Percentiles rank a stretch among this genome's conserved stretches.
phyloP scores from a whole-genome alignment of 306 rosid genomes.

The Prunus padus region DNA sequence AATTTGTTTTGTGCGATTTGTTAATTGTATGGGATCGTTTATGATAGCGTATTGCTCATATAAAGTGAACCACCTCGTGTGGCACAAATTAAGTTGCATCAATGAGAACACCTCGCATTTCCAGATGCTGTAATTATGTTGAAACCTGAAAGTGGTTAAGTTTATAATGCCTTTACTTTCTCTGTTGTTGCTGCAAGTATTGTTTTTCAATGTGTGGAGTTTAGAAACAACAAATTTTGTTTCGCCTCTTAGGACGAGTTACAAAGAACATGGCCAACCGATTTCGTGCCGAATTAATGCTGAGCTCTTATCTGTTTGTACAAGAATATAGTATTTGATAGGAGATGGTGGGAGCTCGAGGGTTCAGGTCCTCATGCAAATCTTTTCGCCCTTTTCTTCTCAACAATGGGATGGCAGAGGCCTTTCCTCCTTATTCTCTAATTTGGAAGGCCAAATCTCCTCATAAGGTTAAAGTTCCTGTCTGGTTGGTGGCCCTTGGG shows the following conservation, averaged over 20 bases:
- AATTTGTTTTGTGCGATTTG: constrained; percentile 15
- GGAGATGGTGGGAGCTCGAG: no score
- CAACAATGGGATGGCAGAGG: no score
- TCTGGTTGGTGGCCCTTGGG: no score
- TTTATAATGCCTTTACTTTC: not conserved
- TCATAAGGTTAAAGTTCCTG: no score
- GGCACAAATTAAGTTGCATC: not conserved
- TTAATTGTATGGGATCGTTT: not conserved
- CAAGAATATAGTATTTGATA: not conserved
- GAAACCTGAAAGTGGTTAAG: not conserved
- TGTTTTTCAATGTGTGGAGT: not conserved
- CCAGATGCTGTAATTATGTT: not conserved
- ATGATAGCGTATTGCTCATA: constrained; percentile 1
- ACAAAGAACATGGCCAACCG: not conserved
- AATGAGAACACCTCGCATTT: not conserved
- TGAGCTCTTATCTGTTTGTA: not conserved
- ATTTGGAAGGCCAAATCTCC: no score
- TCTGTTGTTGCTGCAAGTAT: not conserved
- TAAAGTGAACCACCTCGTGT: not conserved
- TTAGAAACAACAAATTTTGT: not conserved
- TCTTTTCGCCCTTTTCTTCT: no score
- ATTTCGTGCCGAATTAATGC: not conserved
- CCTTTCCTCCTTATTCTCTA: no score
- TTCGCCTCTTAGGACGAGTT: not conserved
- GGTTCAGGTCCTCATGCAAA: no score